phyloP scores from a whole-genome alignment of 2,329 filamentous ascomycete species.

The Xylariaceae sp. region DNA sequence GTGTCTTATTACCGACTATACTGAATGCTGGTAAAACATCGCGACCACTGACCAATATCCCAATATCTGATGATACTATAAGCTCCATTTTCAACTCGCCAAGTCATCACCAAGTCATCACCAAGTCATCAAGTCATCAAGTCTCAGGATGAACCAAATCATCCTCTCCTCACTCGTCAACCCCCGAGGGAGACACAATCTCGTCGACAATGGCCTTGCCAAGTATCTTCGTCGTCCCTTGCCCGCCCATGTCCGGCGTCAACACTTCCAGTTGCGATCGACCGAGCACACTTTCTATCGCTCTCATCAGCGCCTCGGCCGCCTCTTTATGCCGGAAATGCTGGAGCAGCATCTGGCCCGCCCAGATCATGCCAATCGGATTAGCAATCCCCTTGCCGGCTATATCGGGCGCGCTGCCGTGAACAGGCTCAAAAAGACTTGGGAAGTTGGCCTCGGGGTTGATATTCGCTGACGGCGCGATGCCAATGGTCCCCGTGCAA shows the following conservation, averaged over 20 bases:
- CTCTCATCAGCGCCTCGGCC: conserved; percentile 38
- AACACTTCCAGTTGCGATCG: conserved; percentile 45
- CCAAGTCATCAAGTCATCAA: too few relatives aligned
- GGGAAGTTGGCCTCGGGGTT: conserved; percentile 56
- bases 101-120: too few relatives aligned
- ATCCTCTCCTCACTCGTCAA: too few relatives aligned
- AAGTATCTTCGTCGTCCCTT: conserved; percentile 50
- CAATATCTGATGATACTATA: too few relatives aligned
- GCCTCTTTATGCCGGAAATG: conserved; percentile 57
- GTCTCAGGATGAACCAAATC: too few relatives aligned
- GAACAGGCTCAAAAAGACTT: conserved; percentile 59
- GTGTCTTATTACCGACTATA: too few relatives aligned
- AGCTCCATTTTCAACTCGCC: too few relatives aligned
- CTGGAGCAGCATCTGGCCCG: conserved; percentile 60
- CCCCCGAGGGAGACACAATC: conserved; percentile 14
- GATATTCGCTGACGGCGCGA: conserved; percentile 58
- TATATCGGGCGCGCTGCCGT: conserved; percentile 60
- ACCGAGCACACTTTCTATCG: conserved; percentile 29
- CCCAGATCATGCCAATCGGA: conserved; percentile 63
- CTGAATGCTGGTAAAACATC: too few relatives aligned
- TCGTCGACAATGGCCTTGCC: conserved; percentile 44
- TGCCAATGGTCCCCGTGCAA: conserved; percentile 60
- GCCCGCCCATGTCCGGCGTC: conserved; percentile 56
- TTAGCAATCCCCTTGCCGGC: conserved; percentile 58
- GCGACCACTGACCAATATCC: too few relatives aligned